These are phyloP conservation scores for Austroboletus novae-zelandiae DNA, from an alignment of 1,284 basidiomycete species.

Conservation along the genomic window DNA sequence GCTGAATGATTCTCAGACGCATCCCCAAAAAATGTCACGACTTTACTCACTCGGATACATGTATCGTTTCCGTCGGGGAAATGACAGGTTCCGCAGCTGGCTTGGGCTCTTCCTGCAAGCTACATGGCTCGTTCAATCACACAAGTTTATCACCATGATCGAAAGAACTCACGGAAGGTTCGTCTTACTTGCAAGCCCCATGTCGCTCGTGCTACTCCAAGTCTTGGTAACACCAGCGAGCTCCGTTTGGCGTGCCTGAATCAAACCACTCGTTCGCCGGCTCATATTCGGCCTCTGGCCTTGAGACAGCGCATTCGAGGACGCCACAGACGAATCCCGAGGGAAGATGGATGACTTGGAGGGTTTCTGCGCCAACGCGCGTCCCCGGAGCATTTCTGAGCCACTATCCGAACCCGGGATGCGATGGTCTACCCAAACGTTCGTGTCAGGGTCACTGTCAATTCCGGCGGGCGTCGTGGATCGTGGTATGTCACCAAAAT, in stretches of 20 bases:
- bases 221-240: constrained; percentile 32
- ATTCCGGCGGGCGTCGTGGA: constrained; percentile 24
- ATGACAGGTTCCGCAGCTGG: not conserved
- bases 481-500: constrained; percentile 30
- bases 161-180: constrained; percentile 20
- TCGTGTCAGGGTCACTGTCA: constrained; percentile 23
- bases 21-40: constrained; percentile 3
- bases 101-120: constrained; percentile 36
- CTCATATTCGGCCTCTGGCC: constrained; percentile 23
- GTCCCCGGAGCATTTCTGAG: constrained; percentile 20
- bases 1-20: constrained; percentile 13
- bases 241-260: constrained; percentile 30
- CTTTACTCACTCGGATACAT: constrained; percentile 24
- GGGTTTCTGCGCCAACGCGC: constrained; percentile 11
- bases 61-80: constrained; percentile 30
- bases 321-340: constrained; percentile 25
- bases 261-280: constrained; percentile 23
- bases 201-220: constrained; percentile 26
- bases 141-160: not conserved
- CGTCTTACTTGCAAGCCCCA: constrained; percentile 19
- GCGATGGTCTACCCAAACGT: constrained; percentile 29
- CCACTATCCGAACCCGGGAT: constrained; percentile 15
- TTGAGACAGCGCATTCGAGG: constrained; percentile 21
- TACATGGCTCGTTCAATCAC: constrained; percentile 7
- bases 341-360: constrained; percentile 28